phyloP scores from a whole-genome alignment of 2,329 filamentous ascomycete genomes.

The Penicillium sp. region DNA sequence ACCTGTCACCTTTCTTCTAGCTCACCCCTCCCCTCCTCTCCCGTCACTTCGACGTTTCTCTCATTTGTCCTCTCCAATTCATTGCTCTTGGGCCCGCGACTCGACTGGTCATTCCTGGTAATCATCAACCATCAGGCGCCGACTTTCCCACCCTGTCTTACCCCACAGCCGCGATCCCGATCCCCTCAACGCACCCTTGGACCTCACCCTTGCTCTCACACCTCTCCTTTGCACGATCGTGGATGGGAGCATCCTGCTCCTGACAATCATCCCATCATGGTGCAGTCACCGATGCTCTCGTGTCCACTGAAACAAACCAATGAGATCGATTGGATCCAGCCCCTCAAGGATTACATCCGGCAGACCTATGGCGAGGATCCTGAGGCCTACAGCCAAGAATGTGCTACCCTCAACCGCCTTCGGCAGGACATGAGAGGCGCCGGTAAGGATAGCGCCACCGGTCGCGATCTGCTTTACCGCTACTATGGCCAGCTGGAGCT shows the following conservation, averaged over 20 bases:
- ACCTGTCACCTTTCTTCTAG: conserved; percentile 13
- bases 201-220: conserved; percentile 8
- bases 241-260: conserved; percentile 38
- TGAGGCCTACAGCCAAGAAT: conserved; percentile 92
- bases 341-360: conserved; percentile 88
- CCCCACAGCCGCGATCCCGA: conserved; percentile 22
- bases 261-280: conserved; percentile 50
- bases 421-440: conserved; percentile 98
- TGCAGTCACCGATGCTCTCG: conserved; percentile 91
- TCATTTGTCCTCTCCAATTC: neutral
- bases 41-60: neutral
- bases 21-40: conserved; percentile 6
- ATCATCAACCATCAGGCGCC: conserved; percentile 13
- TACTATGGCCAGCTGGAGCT: conserved; percentile 98
- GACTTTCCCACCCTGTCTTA: conserved; percentile 20
- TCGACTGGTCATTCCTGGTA: conserved; percentile 15
- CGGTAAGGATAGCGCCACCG: conserved; percentile 91
- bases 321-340: conserved; percentile 95
- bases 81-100: neutral
- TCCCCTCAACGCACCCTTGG: conserved; percentile 15
- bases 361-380: conserved; percentile 94
- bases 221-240: conserved; percentile 5
- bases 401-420: conserved; percentile 84
- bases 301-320: conserved; percentile 88
- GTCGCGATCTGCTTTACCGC: conserved; percentile 86